phyloP scores from a whole-genome alignment of 1,284 basidiomycete species.

The Ustilago trichophora region DNA sequence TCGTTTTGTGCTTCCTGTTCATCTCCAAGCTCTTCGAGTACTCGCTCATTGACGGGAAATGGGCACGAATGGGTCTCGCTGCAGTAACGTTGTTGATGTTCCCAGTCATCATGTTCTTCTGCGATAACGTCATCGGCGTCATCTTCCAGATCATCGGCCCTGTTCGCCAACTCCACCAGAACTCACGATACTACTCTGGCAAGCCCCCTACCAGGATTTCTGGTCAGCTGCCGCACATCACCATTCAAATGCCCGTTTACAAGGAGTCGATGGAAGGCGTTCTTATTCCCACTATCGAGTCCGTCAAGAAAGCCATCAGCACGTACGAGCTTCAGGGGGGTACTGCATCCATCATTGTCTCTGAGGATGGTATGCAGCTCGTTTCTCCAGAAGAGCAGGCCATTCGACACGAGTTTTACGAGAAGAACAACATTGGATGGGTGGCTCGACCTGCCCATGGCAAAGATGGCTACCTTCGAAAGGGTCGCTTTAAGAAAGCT shows the following conservation, averaged over 20 bases:
- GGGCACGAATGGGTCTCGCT: conserved; percentile 74
- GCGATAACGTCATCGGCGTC: conserved; percentile 72
- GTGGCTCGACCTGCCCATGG: conserved; percentile 80
- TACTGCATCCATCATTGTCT: conserved; percentile 78
- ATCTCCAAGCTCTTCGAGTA: conserved; percentile 76
- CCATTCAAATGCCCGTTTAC: conserved; percentile 81
- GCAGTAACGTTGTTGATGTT: too few relatives aligned
- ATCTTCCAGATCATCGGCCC: conserved; percentile 66
- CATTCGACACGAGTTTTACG: conserved; percentile 77
- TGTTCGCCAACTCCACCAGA: conserved; percentile 73
- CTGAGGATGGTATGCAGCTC: conserved; percentile 78
- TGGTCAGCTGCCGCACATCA: conserved; percentile 77
- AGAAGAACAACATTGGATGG: conserved; percentile 79
- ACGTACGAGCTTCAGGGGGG: conserved; percentile 84
- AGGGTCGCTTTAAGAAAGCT: conserved; percentile 90
- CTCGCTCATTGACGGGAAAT: conserved; percentile 75
- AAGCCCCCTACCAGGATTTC: conserved; percentile 72
- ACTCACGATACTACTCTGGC: conserved; percentile 68
- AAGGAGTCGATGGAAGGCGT: conserved; percentile 70
- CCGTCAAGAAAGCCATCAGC: conserved; percentile 84
- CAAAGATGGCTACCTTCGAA: conserved; percentile 77
- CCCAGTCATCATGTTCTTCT: conserved; percentile 74
- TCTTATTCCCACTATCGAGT: conserved; percentile 77
- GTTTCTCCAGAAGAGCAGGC: conserved; percentile 74
- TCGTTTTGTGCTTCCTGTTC: conserved; percentile 71